Base-by-base conservation (phyloP, 139 green algal species). In the Chlamydomonas eustigma region DNA sequence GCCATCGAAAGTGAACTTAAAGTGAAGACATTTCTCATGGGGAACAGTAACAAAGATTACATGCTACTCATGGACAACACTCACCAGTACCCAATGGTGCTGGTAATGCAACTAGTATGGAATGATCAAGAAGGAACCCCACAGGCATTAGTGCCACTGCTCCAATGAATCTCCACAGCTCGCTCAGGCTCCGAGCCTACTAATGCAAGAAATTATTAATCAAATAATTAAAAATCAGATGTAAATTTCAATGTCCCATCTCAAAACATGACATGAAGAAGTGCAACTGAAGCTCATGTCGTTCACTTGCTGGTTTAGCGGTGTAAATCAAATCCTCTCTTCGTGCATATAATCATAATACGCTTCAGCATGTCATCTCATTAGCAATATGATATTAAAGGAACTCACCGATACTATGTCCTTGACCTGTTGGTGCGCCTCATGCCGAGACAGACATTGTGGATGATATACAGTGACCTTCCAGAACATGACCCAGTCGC, bases 401-500 rank as follows among this genome's bases (percentile, higher is more conserved):
- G 34, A 32, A 8, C 58, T 70, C 58, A 70, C 58, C 58, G 65
- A 5, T 12, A 72, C 65, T 18, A 72, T 72, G 5, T 8, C 5
- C 18, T n/a, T 39, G 65, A 72, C 28, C 65, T 72, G 65, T 6
- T 39, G 4, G 65, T 72, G 65, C 65, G 32, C 65, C 4, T 39
- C 34, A 4, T 72, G 33, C 4, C 4, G 4, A 8, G 28, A 25
- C 6, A 39, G 33, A 31, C 65, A 72, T n/a, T 72, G 33, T 33
- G 65, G 65, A 24, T 72, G 28, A 31, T 72, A 72, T 34, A 72
- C 65, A 6, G 65, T 72, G 33, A 72, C 65, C 18, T 39, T n/a
- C n/a, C n/a, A n/a, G n/a, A n/a, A n/a, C n/a, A n/a, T n/a, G n/a
- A n/a, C n/a, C n/a, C n/a, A n/a, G n/a, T n/a, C n/a, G n/a, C n/a